These are phyloP conservation scores for Pinus taeda DNA, from an alignment of 75 land plant species.

Conservation along the genomic window DNA sequence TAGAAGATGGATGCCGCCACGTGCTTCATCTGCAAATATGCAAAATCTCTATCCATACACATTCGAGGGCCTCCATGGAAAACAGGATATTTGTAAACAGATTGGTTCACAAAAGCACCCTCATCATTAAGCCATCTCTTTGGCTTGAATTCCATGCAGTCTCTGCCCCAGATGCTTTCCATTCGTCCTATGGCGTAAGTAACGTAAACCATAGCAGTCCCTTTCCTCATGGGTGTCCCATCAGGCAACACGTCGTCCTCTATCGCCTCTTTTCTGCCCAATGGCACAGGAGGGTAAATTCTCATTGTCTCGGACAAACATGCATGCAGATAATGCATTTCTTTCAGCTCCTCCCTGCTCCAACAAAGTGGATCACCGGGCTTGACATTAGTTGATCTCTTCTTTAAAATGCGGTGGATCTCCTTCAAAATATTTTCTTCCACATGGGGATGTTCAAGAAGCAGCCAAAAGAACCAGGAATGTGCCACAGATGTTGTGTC, in stretches of 20 bases:
- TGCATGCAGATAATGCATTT: conserved; percentile 37
- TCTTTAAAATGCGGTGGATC: background rate
- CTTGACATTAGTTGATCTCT: conserved; percentile 10
- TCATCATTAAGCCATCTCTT: conserved; percentile 11
- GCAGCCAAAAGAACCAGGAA: conserved; percentile 52
- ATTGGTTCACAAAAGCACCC: background rate
- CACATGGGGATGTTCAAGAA: conserved; percentile 35
- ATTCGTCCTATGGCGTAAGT: conserved; percentile 26
- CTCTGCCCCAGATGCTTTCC: conserved; percentile 16
- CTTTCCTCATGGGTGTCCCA: background rate
- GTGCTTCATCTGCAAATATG: conserved; percentile 32
- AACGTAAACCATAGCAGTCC: conserved; percentile 3
- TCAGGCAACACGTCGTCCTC: conserved; percentile 10
- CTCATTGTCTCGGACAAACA: conserved; percentile 34
- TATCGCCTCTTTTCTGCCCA: background rate
- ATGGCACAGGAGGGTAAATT: conserved; percentile 41
- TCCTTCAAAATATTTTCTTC: conserved; percentile 32
- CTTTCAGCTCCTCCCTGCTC: background rate
- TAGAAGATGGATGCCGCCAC: too few relatives aligned
- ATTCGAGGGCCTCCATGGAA: conserved; percentile 38
- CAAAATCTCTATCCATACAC: conserved; percentile 41
- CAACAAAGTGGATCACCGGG: conserved; percentile 48
- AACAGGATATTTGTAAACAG: conserved; percentile 24
- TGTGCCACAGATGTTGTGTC: conserved; percentile 64
- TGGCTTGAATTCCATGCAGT: conserved; percentile 9